Conservation (phyloP, 306 rosid species). For the Vigna hirtella region DNA sequence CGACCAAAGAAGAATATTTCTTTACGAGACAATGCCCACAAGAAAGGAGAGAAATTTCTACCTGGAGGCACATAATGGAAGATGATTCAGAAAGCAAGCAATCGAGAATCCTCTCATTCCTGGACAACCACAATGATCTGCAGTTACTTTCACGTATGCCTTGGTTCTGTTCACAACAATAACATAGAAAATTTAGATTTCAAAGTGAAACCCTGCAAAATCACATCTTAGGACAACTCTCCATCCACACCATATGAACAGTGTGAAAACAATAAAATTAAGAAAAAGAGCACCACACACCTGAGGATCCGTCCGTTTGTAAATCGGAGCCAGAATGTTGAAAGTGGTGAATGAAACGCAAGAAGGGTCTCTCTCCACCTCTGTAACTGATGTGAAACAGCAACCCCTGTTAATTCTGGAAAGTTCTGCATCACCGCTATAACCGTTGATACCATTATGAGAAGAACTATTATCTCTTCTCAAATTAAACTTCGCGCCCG, state of each 20-base stretch:
- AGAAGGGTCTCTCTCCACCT: slow-evolving; percentile 49
- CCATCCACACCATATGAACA: slow-evolving; percentile 18
- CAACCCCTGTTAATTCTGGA: slow-evolving; percentile 45
- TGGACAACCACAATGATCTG: slow-evolving; percentile 65
- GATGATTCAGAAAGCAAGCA: slow-evolving; percentile 73
- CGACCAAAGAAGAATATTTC: background rate
- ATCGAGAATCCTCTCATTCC: slow-evolving; percentile 81
- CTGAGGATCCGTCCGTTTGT: slow-evolving; percentile 87
- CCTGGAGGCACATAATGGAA: slow-evolving; percentile 90
- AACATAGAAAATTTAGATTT: slow-evolving; percentile 30
- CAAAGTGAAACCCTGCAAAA: slow-evolving; percentile 34
- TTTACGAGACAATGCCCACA: slow-evolving; percentile 2
- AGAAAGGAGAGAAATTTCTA: slow-evolving; percentile 44
- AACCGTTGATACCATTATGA: slow-evolving; percentile 34
- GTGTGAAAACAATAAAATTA: background rate
- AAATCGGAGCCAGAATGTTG: slow-evolving; percentile 84
- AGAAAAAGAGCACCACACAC: slow-evolving; percentile 46
- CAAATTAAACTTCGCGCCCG: slow-evolving; percentile 53
- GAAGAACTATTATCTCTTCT: slow-evolving; percentile 52
- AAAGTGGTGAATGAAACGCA: slow-evolving; percentile 82
- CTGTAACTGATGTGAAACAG: slow-evolving; percentile 48
- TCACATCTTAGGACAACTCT: slow-evolving; percentile 20
- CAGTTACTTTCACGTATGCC: slow-evolving; percentile 71
- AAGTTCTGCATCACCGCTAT: slow-evolving; percentile 47
- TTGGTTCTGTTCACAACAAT: slow-evolving; percentile 69